Evolutionary conservation across 257 asterid genomes (phyloP).

Genomic region (Solanum chiquidenum): DNA sequence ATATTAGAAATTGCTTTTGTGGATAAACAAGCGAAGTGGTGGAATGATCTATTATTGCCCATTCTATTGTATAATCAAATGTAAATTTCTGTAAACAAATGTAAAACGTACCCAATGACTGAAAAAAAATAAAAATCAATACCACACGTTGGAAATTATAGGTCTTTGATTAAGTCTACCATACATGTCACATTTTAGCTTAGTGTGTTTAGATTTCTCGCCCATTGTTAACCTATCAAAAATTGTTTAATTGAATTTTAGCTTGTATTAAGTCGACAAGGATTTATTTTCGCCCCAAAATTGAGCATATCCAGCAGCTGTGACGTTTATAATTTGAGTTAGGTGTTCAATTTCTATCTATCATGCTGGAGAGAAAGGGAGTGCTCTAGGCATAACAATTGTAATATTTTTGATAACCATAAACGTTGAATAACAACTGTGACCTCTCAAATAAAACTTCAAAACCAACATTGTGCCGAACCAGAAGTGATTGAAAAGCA

Average conservation of each 20-base stretch:
- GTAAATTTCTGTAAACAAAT: no score
- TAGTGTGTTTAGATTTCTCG: not conserved
- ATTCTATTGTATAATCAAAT: no score
- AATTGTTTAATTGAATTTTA: not conserved
- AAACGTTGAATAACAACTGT: not conserved
- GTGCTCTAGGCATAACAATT: not conserved
- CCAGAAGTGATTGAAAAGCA: not conserved
- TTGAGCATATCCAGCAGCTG: not conserved
- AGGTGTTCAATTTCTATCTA: not conserved
- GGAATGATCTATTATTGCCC: not conserved
- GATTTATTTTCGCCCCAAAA: no score
- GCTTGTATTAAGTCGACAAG: no score
- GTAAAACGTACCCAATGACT: not conserved
- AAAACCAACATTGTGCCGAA: not conserved
- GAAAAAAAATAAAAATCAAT: not conserved
- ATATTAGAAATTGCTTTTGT: not conserved
- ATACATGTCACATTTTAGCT: not conserved
- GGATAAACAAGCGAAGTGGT: not conserved
- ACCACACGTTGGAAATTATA: not conserved
- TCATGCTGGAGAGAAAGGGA: not conserved
- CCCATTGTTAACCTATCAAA: not conserved
- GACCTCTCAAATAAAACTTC: not conserved
- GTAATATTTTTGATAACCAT: no score
- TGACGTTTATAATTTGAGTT: not conserved
- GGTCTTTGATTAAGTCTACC: not conserved